Base-by-base conservation (phyloP, 2,329 filamentous ascomycete genomes). In the Alternaria novae-zelandiae region DNA sequence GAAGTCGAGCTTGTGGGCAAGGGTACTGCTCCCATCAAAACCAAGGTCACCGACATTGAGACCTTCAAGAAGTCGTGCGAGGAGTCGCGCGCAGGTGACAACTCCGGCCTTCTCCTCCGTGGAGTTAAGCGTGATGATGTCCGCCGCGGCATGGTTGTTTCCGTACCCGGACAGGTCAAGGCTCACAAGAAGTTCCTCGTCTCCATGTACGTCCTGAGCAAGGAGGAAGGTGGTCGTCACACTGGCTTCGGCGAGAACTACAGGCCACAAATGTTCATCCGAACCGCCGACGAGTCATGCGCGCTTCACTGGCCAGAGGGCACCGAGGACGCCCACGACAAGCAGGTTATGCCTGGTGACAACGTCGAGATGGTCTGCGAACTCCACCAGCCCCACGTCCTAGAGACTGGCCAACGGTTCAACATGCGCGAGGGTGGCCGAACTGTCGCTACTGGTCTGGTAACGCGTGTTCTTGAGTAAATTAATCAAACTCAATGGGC, bases 61-160 rank as follows among this genome's bases (percentile, higher is more conserved):
- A 99, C 95, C 71, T 99, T 99, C 88, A 97, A 98, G 89, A 99
- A 99, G 89, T 96, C 94, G 54, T 98, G 96, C 83, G 94, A 97
- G 63, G 93, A 97, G 84, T 97, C 95, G 63, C 89, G 92, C 76
- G 96, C 96, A 66, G 96, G 96, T 82, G 96, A 99, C 84, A 99
- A 98, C 90, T 97, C 96, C 25, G 96, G 96, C 79, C 91, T 99
- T 41, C 89, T 99, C 58, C 91, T 99, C 82, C 93, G 96, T 84
- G 95, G 96, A 87, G 84, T 99, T 79, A 94, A 94, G 84, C 94
- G 96, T 78, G 96, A 99, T 85, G 96, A 99, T 77, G 88, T 99
- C 77, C 87, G 86, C 76, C 93, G 96, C 81, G 96, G 96, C 80
- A 98, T 99, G 96, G 93, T 98, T 74, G 86, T 98, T 77, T 89